Base-by-base conservation (phyloP, 2,329 filamentous ascomycete genomes). In the Mollisia scopiformis region DNA sequence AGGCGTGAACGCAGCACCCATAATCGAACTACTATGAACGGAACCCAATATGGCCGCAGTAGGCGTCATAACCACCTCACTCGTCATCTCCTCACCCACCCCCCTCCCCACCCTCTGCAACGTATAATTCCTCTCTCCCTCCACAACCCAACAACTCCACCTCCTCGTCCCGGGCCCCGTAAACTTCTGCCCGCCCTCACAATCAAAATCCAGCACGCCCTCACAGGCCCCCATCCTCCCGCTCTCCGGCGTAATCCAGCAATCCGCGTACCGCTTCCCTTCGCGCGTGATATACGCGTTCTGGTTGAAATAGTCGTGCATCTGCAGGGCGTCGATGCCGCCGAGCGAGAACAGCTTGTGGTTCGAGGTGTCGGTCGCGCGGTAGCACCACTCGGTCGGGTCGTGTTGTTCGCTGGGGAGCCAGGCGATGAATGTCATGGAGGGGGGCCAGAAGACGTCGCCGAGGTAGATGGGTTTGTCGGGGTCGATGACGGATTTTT, bases 371-470 rank as follows among this genome's bases (percentile, higher is more conserved):
- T 69, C 68, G 30, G 58, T 57, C 1, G 67, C 66, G 23, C 30
- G 56, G 56, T 61, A 62, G 59, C 70, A 72, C 69, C 69, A 72
- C 58, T 66, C 63, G 30, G 60, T 61, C 2, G 59, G 57, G 6
- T 53, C 49, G 19, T 64, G 57, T 14, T 58, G 30, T n/a, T 59
- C 53, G 19, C 54, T 57, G 21, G 69, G 65, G 1, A 66, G 63
- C 66, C 70, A 72, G 43, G 69, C 70, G 1, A 71, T 46, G 43
- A 71, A 64, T 7, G 62, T 67, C 69, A 71, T 67, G n/a, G 62
- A 57, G 28, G 70, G 69, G 2, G 70, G 67, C 56, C 59, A 67
- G 61, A 72, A 72, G 30, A 69, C 64, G 23, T 71, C 63, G 51
- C 69, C 70, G 6, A 72, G 60, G 55, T 71, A 70, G 41, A 72